phyloP scores from a whole-genome alignment of 2,329 filamentous ascomycete species.

The Fusarium foetens region DNA sequence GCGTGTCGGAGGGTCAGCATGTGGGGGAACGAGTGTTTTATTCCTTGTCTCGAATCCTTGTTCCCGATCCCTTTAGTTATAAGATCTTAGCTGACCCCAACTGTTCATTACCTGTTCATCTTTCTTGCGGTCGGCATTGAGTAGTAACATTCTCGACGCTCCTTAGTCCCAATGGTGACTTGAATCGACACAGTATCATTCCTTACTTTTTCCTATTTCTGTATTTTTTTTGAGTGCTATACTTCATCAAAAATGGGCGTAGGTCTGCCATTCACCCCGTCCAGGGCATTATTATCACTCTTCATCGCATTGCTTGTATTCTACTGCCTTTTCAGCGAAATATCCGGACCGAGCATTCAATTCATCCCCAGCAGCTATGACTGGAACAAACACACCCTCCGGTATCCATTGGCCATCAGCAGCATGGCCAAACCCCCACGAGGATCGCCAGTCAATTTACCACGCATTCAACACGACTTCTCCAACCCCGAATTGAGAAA shows the following conservation, averaged over 20 bases:
- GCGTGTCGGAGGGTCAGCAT: constrained; percentile 24
- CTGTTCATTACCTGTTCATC: background rate
- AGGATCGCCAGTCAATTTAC: constrained; percentile 24
- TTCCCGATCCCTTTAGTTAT: constrained; percentile 17
- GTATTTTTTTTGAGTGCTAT: background rate
- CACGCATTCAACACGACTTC: constrained; percentile 39
- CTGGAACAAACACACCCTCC: constrained; percentile 32
- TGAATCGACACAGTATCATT: constrained; percentile 8
- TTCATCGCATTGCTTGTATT: constrained; percentile 30
- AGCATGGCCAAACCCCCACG: constrained; percentile 23
- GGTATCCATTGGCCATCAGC: constrained; percentile 15
- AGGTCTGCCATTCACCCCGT: constrained; percentile 34
- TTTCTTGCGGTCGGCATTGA: background rate
- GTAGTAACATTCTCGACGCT: background rate
- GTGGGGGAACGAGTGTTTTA: constrained; percentile 25
- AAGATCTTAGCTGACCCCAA: constrained; percentile 15
- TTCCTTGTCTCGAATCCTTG: constrained; percentile 27
- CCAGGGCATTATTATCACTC: constrained; percentile 29
- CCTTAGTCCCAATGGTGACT: constrained; percentile 21
- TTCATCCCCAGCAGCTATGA: constrained; percentile 40
- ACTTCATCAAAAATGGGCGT: constrained; percentile 32
- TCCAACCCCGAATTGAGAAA: constrained; percentile 22
- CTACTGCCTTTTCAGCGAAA: constrained; percentile 23
- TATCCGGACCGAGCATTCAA: constrained; percentile 15
- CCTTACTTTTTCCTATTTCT: constrained; percentile 1